Evolutionary conservation across 768 basidiomycete genomes (phyloP).

Genomic region (Ramaria sp.): DNA sequence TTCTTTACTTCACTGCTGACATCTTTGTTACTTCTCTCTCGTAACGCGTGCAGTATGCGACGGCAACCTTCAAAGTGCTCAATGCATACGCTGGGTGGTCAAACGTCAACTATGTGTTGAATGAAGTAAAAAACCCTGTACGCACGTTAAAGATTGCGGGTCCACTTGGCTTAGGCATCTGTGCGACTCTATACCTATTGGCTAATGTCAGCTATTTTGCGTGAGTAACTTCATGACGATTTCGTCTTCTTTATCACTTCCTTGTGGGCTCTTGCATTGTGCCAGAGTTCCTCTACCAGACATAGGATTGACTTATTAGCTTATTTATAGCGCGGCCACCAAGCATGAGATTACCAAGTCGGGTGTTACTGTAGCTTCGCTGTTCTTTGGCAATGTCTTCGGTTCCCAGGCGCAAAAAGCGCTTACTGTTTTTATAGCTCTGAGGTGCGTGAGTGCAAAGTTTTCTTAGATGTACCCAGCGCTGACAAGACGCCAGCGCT

Average conservation of each 20-base stretch:
- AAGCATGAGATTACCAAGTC: conserved; percentile 37
- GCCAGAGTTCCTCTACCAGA: no score
- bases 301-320: no score
- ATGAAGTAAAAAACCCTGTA: conserved; percentile 49
- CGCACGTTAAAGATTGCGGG: conserved; percentile 54
- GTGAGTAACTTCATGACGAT: conserved; percentile 14
- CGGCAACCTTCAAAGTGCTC: conserved; percentile 50
- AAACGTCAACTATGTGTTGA: conserved; percentile 47
- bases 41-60: conserved; percentile 37
- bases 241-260: background rate
- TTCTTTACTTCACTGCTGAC: no score
- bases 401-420: conserved; percentile 41
- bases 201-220: conserved; percentile 52
- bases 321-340: conserved; percentile 26
- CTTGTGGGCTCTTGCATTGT: no score
- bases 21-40: no score
- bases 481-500: background rate
- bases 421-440: conserved; percentile 45
- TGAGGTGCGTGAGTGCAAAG: conserved; percentile 28
- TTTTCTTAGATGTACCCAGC: background rate
- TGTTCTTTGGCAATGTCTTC: conserved; percentile 53
- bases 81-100: conserved; percentile 42
- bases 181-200: conserved; percentile 40
- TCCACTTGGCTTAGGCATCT: conserved; percentile 45
- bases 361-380: conserved; percentile 45